phyloP scores from a whole-genome alignment of 768 basidiomycete species.

The Suillus lakei region DNA sequence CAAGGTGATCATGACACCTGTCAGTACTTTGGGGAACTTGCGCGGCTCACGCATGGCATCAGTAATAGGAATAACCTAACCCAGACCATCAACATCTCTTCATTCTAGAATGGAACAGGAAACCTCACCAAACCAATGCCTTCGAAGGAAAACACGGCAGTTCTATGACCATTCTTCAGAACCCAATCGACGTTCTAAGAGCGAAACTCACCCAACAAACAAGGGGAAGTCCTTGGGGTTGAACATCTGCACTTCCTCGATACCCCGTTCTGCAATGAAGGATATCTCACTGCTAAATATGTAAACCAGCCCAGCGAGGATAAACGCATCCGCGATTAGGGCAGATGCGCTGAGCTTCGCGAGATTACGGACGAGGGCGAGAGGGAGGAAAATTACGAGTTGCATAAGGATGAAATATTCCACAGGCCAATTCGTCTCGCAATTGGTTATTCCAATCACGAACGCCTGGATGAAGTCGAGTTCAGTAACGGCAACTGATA shows the following conservation, averaged over 20 bases:
- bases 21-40: constrained; percentile 88
- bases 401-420: constrained; percentile 85
- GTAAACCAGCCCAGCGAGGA: constrained; percentile 84
- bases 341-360: constrained; percentile 93
- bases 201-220: constrained; percentile 76
- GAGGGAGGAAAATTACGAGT: constrained; percentile 84
- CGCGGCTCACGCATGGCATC: constrained; percentile 96
- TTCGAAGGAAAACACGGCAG: constrained; percentile 98
- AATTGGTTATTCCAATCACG: constrained; percentile 79
- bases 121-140: constrained; percentile 85
- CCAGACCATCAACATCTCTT: constrained; percentile 9
- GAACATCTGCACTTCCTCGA: constrained; percentile 84
- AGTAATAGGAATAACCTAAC: constrained; percentile 89
- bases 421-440: constrained; percentile 66
- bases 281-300: constrained; percentile 86
- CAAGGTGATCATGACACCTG: constrained; percentile 90
- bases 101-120: background rate
- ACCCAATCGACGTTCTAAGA: background rate
- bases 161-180: constrained; percentile 49
- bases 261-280: constrained; percentile 67
- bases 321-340: constrained; percentile 93
- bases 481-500: background rate
- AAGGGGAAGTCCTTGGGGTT: constrained; percentile 90
- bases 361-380: constrained; percentile 90
- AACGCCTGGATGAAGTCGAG: constrained; percentile 63